A percentile compares a stretch with the other conserved stretches of the same genome.
Evolutionary conservation across 305 asterid species (phyloP).

Genomic region (Fraxinus floribunda): DNA sequence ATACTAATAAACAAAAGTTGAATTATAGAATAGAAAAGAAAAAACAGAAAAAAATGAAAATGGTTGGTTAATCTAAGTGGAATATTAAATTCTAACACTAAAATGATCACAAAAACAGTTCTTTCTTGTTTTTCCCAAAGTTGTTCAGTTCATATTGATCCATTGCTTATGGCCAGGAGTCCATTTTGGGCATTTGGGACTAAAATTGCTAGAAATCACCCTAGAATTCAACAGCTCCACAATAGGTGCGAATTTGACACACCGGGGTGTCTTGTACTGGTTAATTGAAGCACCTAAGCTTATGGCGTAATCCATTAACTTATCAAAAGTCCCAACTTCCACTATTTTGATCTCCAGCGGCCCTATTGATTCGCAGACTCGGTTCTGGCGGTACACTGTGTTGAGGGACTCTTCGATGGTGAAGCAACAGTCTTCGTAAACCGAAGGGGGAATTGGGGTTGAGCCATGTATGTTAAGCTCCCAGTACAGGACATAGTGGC

Average conservation of each 20-base stretch:
- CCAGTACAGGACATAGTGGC: conserved; percentile 77
- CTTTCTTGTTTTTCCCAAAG: neutral
- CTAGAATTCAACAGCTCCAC: conserved; percentile 65
- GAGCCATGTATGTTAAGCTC: conserved; percentile 50
- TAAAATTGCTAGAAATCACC: conserved; percentile 53
- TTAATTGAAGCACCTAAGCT: conserved; percentile 86
- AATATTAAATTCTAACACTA: conserved; percentile 35
- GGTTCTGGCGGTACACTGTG: conserved; percentile 74
- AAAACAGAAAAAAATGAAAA: conserved; percentile 23
- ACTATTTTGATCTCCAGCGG: conserved; percentile 82
- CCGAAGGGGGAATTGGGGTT: conserved; percentile 65
- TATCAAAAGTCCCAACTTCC: conserved; percentile 73
- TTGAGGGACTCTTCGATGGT: conserved; percentile 74
- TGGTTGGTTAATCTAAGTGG: conserved; percentile 30
- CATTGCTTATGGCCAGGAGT: conserved; percentile 70
- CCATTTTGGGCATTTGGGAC: conserved; percentile 91
- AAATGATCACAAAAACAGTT: conserved; percentile 40
- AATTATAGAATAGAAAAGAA: neutral
- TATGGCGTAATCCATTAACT: conserved; percentile 82
- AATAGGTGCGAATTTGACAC: conserved; percentile 73
- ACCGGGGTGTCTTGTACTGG: conserved; percentile 89
- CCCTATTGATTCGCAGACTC: conserved; percentile 65
- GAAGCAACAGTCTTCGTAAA: conserved; percentile 79
- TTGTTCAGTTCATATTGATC: conserved; percentile 42
- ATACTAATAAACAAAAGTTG: conserved; percentile 1